A percentile compares a stretch with the other conserved stretches of the same genome.
phyloP scores from a whole-genome alignment of 257 asterid genomes.

The Catharanthus roseus region DNA sequence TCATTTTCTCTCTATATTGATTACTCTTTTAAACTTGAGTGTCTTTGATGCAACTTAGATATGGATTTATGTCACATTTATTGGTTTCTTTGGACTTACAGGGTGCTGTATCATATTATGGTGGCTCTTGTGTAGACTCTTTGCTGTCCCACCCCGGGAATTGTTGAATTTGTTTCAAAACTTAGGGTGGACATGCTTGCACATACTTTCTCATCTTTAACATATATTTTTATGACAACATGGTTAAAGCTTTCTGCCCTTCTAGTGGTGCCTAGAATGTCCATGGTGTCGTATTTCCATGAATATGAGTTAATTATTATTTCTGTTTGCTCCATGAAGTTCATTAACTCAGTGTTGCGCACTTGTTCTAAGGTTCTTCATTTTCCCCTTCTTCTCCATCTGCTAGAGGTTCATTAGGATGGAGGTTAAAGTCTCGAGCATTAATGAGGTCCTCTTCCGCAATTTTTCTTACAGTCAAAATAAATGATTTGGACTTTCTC shows the following conservation, averaged over 20 bases:
- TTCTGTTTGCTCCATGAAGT: neutral
- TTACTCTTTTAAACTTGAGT: neutral
- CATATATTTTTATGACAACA: neutral
- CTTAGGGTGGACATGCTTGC: neutral
- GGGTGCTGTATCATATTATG: too few species aligned
- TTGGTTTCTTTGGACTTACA: too few species aligned
- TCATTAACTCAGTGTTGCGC: neutral
- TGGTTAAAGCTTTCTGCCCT: neutral
- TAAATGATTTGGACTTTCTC: neutral
- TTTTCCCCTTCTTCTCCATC: neutral
- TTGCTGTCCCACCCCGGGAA: neutral
- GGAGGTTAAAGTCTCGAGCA: neutral
- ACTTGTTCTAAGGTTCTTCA: neutral
- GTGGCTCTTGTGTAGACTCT: neutral
- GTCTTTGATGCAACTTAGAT: too few species aligned
- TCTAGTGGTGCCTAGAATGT: neutral
- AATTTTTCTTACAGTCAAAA: neutral
- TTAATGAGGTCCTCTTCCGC: neutral
- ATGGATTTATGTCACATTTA: neutral
- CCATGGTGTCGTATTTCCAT: neutral
- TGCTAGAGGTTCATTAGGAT: neutral
- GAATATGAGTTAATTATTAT: neutral
- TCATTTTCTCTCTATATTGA: neutral
- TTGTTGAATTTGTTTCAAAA: neutral
- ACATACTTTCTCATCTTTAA: neutral